phyloP scores from a whole-genome alignment of 768 basidiomycete genomes.

The Panaeolus cyanescens region DNA sequence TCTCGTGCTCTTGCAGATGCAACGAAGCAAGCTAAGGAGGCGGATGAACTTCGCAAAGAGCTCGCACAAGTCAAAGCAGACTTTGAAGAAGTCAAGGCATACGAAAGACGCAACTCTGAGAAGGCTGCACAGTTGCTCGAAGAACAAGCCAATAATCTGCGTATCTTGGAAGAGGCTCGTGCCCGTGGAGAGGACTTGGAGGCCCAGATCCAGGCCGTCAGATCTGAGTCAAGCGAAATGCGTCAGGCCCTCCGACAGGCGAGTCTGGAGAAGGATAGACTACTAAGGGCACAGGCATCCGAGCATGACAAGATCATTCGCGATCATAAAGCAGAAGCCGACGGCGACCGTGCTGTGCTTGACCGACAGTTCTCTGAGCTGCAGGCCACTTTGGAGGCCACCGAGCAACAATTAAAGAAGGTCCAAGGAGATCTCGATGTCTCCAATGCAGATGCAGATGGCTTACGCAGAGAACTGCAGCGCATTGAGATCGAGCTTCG shows the following conservation, averaged over 20 bases:
- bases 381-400: constrained; percentile 59
- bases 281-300: constrained; percentile 71
- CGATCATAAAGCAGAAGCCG: constrained; percentile 90
- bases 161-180: constrained; percentile 75
- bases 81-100: constrained; percentile 65
- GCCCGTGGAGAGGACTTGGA: constrained; percentile 75
- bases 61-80: constrained; percentile 61
- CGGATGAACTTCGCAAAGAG: constrained; percentile 64
- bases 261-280: constrained; percentile 75
- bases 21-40: constrained; percentile 61
- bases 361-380: constrained; percentile 86
- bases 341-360: constrained; percentile 90
- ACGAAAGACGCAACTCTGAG: constrained; percentile 64
- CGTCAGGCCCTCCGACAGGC: constrained; percentile 68
- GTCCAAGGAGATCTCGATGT: constrained; percentile 61
- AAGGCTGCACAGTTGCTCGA: constrained; percentile 69
- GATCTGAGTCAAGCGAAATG: constrained; percentile 73
- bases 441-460: constrained; percentile 64
- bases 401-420: constrained; percentile 65
- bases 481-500: constrained; percentile 70
- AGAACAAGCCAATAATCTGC: constrained; percentile 74
- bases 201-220: constrained; percentile 68
- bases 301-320: constrained; percentile 69
- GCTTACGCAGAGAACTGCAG: constrained; percentile 73
- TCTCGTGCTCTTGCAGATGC: constrained; percentile 65